A percentile compares a stretch with the other conserved stretches of the same genome.
Conservation (phyloP, 2,329 filamentous ascomycete species). For the Talaromyces sp. region DNA sequence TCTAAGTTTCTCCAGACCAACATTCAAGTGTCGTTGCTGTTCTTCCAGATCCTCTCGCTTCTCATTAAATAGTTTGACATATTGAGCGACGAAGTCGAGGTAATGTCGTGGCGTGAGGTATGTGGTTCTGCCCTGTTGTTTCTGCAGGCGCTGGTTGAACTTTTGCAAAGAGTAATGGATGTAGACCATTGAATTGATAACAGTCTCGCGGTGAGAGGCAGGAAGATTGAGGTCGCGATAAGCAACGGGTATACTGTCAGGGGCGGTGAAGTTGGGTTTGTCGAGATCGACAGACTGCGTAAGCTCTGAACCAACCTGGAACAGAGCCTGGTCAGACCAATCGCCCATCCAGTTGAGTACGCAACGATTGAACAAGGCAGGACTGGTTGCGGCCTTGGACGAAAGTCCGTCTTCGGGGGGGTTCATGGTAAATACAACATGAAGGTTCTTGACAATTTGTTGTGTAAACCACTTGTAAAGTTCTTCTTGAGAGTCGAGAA, state of each 20-base stretch:
- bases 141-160: slow-evolving; percentile 83
- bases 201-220: slow-evolving; percentile 82
- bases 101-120: slow-evolving; percentile 96
- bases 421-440: slow-evolving; percentile 99
- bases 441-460: slow-evolving; percentile 97
- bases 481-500: slow-evolving; percentile 96
- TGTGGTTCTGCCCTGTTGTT: slow-evolving; percentile 87
- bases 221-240: slow-evolving; percentile 82
- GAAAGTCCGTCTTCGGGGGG: slow-evolving; percentile 91
- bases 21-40: slow-evolving; percentile 96
- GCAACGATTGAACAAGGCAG: slow-evolving; percentile 97
- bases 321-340: slow-evolving; percentile 98
- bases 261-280: slow-evolving; percentile 76
- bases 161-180: slow-evolving; percentile 91
- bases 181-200: slow-evolving; percentile 98
- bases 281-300: slow-evolving; percentile 96
- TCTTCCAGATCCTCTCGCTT: slow-evolving; percentile 98
- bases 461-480: slow-evolving; percentile 99
- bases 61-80: slow-evolving; percentile 94
- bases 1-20: slow-evolving; percentile 92
- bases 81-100: slow-evolving; percentile 96
- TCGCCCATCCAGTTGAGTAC: slow-evolving; percentile 99
- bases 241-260: slow-evolving; percentile 87
- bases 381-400: slow-evolving; percentile 95
- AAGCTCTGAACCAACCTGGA: slow-evolving; percentile 93